Base-by-base conservation (phyloP, 768 basidiomycete species). In the Psilocybe cubensis region DNA sequence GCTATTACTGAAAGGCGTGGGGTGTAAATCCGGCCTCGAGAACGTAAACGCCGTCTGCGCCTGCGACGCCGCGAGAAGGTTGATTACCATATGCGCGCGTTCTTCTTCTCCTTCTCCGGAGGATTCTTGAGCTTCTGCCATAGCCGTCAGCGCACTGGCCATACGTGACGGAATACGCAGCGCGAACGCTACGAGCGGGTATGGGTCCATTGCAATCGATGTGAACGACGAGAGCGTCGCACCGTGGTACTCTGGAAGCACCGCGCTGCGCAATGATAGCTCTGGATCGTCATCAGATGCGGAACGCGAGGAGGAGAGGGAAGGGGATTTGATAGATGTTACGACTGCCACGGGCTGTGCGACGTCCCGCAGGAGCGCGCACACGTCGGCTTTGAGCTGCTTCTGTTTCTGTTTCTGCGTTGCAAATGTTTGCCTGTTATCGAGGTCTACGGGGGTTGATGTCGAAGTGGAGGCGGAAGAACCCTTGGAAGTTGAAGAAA, bases 151-250 rank as follows among this genome's bases (percentile, higher is more conserved):
- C 0, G 83, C 75, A 2, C 79, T 73, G 0, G 94, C 94, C 85
- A 96, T 91, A 3, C 94, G 82, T 0, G 94, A 96, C 3, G 96
- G 96, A 14, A 94, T 80, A 29, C 94, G 89, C 20, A 98, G 81
- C 17, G 94, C 89, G 70, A 98, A 98, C 0, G 93, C 83, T 66
- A 98, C 83, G 56, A 97, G 83, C 0, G 95, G 94, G 62, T 86
- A 77, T 1, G 96, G 96, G 62, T 94, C 85, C 79, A 98, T 85
- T 1, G 96, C 86, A 66, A 98, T 86, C 27, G 94, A 94, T 18
- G 93, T 86, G 69, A 98, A 94, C 0, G 94, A 96, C 8, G 96
- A 96, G 28, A 98, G 79, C 1, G 96, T 98, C 21, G 94, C 94
- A 62, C 96, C 95, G 71, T 97, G 95, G 66, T 83, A 93, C 27